A percentile compares a stretch with the other conserved stretches of the same genome.
phyloP scores from a whole-genome alignment of 768 basidiomycete species.

The Hebeloma cylindrosporum region DNA sequence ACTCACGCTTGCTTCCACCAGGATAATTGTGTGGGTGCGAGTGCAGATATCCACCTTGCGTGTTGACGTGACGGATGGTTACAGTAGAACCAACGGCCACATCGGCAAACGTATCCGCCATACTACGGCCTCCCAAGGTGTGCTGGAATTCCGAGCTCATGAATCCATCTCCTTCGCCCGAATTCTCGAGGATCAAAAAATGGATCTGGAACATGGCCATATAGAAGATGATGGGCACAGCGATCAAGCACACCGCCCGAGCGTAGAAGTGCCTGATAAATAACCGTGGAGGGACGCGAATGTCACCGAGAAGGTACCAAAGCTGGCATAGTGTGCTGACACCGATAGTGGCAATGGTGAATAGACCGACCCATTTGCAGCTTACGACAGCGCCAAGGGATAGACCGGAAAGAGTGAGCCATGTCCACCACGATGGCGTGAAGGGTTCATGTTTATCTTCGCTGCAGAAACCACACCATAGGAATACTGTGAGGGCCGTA shows the following conservation, averaged over 20 bases:
- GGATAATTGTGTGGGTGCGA: slow-evolving; percentile 93
- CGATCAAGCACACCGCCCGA: slow-evolving; percentile 86
- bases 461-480: slow-evolving; percentile 90
- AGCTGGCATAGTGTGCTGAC: slow-evolving; percentile 81
- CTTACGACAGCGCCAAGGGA: slow-evolving; percentile 90
- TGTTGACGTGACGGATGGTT: slow-evolving; percentile 88
- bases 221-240: slow-evolving; percentile 83
- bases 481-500: slow-evolving; percentile 83
- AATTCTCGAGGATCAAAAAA: slow-evolving; percentile 83
- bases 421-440: slow-evolving; percentile 87
- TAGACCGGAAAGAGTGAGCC: slow-evolving; percentile 85
- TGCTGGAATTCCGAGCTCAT: slow-evolving; percentile 99
- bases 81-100: slow-evolving; percentile 82
- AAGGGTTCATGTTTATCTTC: slow-evolving; percentile 87
- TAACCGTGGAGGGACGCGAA: slow-evolving; percentile 69
- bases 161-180: slow-evolving; percentile 97
- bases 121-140: slow-evolving; percentile 82
- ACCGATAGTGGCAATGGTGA: slow-evolving; percentile 95
- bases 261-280: slow-evolving; percentile 88
- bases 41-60: slow-evolving; percentile 98
- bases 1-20: slow-evolving; percentile 80
- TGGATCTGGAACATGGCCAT: slow-evolving; percentile 97
- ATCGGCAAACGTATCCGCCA: slow-evolving; percentile 94
- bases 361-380: slow-evolving; percentile 98
- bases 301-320: slow-evolving; percentile 88